Evolutionary conservation across 345 rosid species (phyloP), one percentile per base, ranked within the genome.

Genomic region (Gossypioides kirkii): DNA sequence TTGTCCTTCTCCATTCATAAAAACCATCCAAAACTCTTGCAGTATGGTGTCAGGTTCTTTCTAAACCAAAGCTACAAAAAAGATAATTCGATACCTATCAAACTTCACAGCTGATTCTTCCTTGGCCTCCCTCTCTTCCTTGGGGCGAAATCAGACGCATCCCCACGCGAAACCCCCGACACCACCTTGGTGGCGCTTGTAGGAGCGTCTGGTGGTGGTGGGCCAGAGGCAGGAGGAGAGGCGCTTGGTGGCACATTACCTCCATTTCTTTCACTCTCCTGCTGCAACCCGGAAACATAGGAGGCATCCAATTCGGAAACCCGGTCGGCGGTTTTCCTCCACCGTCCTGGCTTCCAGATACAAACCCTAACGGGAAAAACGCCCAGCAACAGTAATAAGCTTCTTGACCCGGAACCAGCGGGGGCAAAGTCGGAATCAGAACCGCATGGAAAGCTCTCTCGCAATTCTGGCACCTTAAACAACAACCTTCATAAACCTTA

Each of bases 321-420:
- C 78, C 83, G 0, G 77, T 71, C 10, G 77, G 8, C 4, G 60
- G 32, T 60, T 61, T 61, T 9, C 69, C 82, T 12, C 71, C 83
- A 12, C 73, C 83, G 12, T 80, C 87, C 6, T 74, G 76, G 59
- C 28, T 62, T 9, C 79, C 85, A 26, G 68, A 59, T 2, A 69
- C 78, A 41, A 83, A 94, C 14, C 97, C 97, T 76, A 94, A 55
- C 1, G 97, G 98, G 12, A 94, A 94, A 47, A 86, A 84, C 0
- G 92, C 93, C 98, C 97, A 92, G 69, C 93, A 83, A 62, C 95
- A 94, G 36, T 87, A 90, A 76, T 92, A 92, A 43, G 89, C 91
- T 2, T 92, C 98, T 77, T 82, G 83, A 0, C 98, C 98, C 1
- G 92, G 95, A 1, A 90, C 85, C 65, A 85, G 36, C 0, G 97